phyloP scores from a whole-genome alignment of 768 basidiomycete species.

The Agaricus subrufescens region DNA sequence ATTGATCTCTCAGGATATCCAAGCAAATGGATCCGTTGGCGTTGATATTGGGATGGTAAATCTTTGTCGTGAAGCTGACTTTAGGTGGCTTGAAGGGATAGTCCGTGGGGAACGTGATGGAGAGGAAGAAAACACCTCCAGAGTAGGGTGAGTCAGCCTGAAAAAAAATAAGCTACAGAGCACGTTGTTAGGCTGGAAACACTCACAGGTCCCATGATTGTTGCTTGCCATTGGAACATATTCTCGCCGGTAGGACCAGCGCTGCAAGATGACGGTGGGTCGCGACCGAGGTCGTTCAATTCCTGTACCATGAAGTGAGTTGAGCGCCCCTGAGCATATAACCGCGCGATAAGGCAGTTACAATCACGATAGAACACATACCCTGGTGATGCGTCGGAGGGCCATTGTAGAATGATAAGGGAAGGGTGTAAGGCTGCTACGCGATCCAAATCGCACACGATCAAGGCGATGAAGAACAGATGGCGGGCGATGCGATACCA shows the following conservation, averaged over 20 bases:
- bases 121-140: constrained; percentile 98
- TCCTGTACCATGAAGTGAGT: constrained; percentile 51
- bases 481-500: constrained; percentile 25
- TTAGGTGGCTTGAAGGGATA: constrained; percentile 99
- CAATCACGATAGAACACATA: constrained; percentile 20
- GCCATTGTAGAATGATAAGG: constrained; percentile 59
- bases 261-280: constrained; percentile 99
- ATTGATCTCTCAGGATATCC: constrained; percentile 97
- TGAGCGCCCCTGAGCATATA: constrained; percentile 13
- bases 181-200: constrained; percentile 17
- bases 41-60: constrained; percentile 99
- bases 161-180: constrained; percentile 18
- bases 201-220: constrained; percentile 97
- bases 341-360: constrained; percentile 7
- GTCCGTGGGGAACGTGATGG: constrained; percentile 91
- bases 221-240: constrained; percentile 99
- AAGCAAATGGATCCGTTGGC: constrained; percentile 98
- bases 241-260: constrained; percentile 97
- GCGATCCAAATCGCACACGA: constrained; percentile 39
- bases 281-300: constrained; percentile 97
- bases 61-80: constrained; percentile 99
- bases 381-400: constrained; percentile 99
- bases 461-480: constrained; percentile 26
- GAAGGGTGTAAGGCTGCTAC: constrained; percentile 25
- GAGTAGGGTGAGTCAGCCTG: constrained; percentile 97